Base-by-base conservation (phyloP, 768 basidiomycete species). In the Fomitopsis serialis region DNA sequence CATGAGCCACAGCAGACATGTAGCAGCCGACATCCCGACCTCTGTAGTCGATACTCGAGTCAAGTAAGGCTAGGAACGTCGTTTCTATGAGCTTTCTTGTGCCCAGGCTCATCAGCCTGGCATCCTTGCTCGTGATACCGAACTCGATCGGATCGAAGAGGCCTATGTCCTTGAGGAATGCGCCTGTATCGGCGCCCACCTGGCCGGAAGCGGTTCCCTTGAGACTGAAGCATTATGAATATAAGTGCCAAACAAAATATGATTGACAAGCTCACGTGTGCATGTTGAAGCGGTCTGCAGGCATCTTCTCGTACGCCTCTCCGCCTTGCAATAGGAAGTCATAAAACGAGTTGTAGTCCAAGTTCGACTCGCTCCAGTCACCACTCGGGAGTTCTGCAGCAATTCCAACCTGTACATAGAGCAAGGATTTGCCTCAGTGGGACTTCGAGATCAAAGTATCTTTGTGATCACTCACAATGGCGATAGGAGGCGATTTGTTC, bases 41-140 rank as follows among this genome's bases (percentile, higher is more conserved):
- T 47, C 77, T 66, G 53, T 72, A 77, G 55, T 78, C 68, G 36
- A 78, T 72, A 6, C 76, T 77, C 1, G 78, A 75, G 56, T 79
- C 78, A 43, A 73, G 67, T n/a, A 79, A 66, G 2, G 73, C 72
- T 25, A 72, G 60, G 58, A 76, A 76, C 1, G 68, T 56, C n/a
- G 66, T 58, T 48, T 76, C 74, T 9, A 76, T 54, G 11, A 74
- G 65, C 55, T 69, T 70, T 19, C 74, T 58, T 2, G 70, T 68
- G 21, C 61, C 63, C 19, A 67, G 54, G 1, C 68, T 61, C 70
- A 74, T 70, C 17, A 63, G 52, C 3, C 52, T 53, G 0, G 71
- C 72, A 55, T 74, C 74, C 56, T 67, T 71, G 17, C 56, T 50
- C 10, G 68, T 66, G 7, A 75, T 64, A 3, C 74, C 74, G 40